Base-by-base conservation (phyloP, 2,329 filamentous ascomycete species). In the Scytalidium sp. region DNA sequence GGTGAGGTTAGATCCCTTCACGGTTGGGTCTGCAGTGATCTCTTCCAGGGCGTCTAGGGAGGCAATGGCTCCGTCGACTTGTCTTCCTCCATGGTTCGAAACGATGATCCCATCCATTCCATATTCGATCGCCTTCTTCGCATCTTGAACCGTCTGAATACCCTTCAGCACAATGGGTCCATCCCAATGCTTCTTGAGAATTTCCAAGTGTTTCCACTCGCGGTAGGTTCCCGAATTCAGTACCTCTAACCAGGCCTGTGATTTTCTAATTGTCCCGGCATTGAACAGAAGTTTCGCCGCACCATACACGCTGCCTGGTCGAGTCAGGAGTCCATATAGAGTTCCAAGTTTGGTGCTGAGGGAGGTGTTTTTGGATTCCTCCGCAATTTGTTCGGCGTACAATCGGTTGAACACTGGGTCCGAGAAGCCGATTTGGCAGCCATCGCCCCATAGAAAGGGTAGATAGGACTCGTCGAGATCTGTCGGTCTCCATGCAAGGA, bases 401-500 rank as follows among this genome's bases (percentile, higher is more conserved):
- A 78, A 75, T 19, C 67, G 66, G 15, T 77, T 73, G 64, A 86
- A 88, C 0, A 83, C 80, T 0, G 84, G 83, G 58, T 89, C 85
- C 2, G 74, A 74, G 55, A 88, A 82, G 3, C 83, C 84, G 3
- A 84, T 73, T 42, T 78, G 71, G 44, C 79, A 78, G 10, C 85
- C 84, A n/a, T 78, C 65, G 1, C 78, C 78, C 25, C 67, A 71
- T 21, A 82, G 65, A 54, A 87, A 85, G 0, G 83, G 79, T 0
- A 81, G 58, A 56, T 80, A 85, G 3, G 72, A 78, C 10, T 75
- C 74, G 55, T 88, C 84, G 10, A 88, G 75, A 58, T 88, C 85
- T 0, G 70, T 73, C 0, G 85, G 85, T 21, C 86, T 73, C 84
- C 85, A 90, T 2, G 77, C 79, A 36, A 90, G 73, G 13, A 75